phyloP scores from a whole-genome alignment of 192 early-diverging fungal species.

The Gigaspora rosea region DNA sequence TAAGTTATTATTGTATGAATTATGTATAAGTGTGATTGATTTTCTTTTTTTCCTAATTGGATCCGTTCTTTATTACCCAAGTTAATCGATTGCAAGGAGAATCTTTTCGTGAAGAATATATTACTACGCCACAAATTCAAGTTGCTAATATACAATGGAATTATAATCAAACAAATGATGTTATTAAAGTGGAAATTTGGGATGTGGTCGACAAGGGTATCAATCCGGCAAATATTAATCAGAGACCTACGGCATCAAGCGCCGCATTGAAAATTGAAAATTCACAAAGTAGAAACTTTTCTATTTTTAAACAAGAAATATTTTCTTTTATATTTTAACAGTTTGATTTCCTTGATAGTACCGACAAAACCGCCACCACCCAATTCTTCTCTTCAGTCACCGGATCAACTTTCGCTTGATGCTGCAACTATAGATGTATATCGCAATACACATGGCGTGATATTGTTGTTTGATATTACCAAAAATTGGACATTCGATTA shows the following conservation, averaged over 20 bases:
- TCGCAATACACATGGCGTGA: constrained; percentile 55
- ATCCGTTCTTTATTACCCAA: constrained; percentile 21
- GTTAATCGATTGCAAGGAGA: constrained; percentile 56
- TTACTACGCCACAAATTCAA: constrained; percentile 60
- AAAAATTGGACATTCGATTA: constrained; percentile 68
- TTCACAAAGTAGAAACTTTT: constrained; percentile 33
- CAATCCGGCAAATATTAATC: constrained; percentile 34
- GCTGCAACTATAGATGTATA: constrained; percentile 64
- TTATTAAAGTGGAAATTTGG: constrained; percentile 65
- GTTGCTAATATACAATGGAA: constrained; percentile 64
- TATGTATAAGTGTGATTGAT: not conserved
- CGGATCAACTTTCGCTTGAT: constrained; percentile 48
- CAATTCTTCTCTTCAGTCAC: constrained; percentile 1
- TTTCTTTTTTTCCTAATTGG: not conserved
- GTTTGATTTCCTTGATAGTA: not conserved
- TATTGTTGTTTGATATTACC: constrained; percentile 60
- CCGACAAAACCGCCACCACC: constrained; percentile 29
- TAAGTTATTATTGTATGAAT: constrained; percentile 34
- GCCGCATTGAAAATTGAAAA: constrained; percentile 42
- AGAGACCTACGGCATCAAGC: not conserved
- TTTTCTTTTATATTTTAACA: not conserved
- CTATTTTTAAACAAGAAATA: not conserved
- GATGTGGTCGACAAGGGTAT: constrained; percentile 61
- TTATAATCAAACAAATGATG: constrained; percentile 55
- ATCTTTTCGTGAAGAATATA: constrained; percentile 46